Evolutionary conservation across 2,329 filamentous ascomycete genomes (phyloP), one percentile per base, ranked within the genome.

Genomic region (Colletotrichum trifolii): DNA sequence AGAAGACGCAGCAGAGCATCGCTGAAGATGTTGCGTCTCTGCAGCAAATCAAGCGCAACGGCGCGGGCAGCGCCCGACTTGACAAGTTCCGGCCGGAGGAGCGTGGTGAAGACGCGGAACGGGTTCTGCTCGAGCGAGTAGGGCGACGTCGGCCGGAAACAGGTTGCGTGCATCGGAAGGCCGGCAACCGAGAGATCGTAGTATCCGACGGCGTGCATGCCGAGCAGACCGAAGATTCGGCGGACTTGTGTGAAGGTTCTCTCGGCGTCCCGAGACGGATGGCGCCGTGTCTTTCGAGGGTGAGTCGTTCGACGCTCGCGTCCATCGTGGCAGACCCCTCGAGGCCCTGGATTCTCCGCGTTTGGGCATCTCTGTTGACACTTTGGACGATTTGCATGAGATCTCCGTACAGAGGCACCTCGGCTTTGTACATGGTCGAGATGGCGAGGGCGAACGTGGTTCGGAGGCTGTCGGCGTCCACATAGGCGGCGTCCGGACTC

Each of bases 121-220:
- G 83, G 82, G 55, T 84, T 81, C 13, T 68, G 69, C 2, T 70
- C 62, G 3, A 85, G 72, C 0, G 79, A 74, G 2, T 72, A 67
- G 0, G 64, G 55, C 6, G 69, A 73, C 0, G 70, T 73, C 0
- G 83, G 82, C 2, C 84, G 78, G 64, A 86, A 86, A 8, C 79
- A 81, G 0, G 83, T 86, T 1, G 82, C 82, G 59, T 85, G 82
- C 71, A 86, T 78, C 0, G 83, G 84, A 12, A 86, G 73, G 0
- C 78, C 78, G 3, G 79, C 82, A 0, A 77, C 69, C 0, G 77
- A 78, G 0, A 86, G 74, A 58, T 86, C 82, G 64, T 86, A 86
- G 69, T 85, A 85, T 0, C 82, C 83, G 0, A 85, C 82, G 0
- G 84, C 76, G 25, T 79, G 69, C 78, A 86, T 81, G 6, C 79